Percentiles rank a stretch among this genome's conserved stretches.
phyloP scores from a whole-genome alignment of 139 green algal genomes.

The Tetraselmis chui region DNA sequence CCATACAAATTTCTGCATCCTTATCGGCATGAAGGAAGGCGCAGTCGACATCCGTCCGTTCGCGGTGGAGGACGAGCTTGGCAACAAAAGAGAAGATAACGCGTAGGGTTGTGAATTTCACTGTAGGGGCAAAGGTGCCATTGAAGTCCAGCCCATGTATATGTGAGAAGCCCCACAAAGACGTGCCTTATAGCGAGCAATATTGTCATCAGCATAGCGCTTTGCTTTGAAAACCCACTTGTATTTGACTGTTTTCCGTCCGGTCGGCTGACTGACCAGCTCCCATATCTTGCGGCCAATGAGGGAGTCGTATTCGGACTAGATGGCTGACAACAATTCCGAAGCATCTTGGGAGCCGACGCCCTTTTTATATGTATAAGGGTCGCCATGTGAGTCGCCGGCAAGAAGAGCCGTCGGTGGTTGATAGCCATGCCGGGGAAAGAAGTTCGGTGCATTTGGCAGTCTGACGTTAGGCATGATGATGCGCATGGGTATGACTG shows the following conservation, averaged over 20 bases:
- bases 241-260: not conserved
- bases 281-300: not conserved
- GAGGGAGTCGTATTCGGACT: not conserved
- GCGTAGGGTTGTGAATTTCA: not conserved
- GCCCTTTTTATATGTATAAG: not conserved
- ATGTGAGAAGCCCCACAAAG: not conserved
- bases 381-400: not conserved
- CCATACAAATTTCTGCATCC: not conserved
- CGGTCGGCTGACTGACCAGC: not conserved
- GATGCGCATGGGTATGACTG: too few relatives aligned
- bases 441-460: not conserved
- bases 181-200: not conserved
- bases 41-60: not conserved
- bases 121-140: not conserved
- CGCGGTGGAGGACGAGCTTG: not conserved
- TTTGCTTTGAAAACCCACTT: not conserved
- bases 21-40: not conserved
- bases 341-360: not conserved
- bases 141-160: not conserved
- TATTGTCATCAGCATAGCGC: not conserved
- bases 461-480: not conserved
- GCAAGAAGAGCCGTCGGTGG: not conserved
- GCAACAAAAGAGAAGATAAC: not conserved
- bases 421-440: not conserved
- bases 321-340: not conserved